A percentile compares a stretch with the other conserved stretches of the same genome.
Conservation (phyloP, 441 rosid species). For the Arabidopsis lyrata region DNA sequence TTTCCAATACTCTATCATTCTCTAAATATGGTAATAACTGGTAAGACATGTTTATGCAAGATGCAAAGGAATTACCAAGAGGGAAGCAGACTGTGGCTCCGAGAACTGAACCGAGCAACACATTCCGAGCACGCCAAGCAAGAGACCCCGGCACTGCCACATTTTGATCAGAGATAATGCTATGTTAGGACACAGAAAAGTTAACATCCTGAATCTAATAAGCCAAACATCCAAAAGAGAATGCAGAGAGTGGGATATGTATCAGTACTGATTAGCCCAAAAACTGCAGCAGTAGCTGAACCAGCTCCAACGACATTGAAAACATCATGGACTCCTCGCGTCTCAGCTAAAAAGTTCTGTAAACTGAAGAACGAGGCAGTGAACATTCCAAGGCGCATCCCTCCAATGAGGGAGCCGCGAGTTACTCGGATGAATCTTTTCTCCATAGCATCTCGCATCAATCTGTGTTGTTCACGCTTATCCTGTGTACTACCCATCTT, state of each 20-base stretch:
- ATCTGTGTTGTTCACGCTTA: conserved; percentile 83
- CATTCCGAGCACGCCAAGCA: conserved; percentile 87
- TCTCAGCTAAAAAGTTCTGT: conserved; percentile 82
- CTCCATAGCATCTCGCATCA: conserved; percentile 99
- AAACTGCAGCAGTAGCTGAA: conserved; percentile 93
- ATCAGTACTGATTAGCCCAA: conserved; percentile 76
- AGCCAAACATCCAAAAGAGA: background rate
- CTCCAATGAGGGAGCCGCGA: conserved; percentile 90
- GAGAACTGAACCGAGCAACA: conserved; percentile 78
- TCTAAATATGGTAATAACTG: background rate
- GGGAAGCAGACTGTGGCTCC: conserved; percentile 93
- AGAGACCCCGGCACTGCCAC: conserved; percentile 90
- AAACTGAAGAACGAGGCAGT: conserved; percentile 83
- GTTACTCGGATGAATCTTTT: conserved; percentile 87
- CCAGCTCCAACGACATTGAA: conserved; percentile 90
- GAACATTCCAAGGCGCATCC: conserved; percentile 91
- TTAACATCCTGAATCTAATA: conserved; percentile 1
- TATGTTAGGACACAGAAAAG: conserved; percentile 10
- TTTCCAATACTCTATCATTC: background rate
- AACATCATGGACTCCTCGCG: conserved; percentile 81
- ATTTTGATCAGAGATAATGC: conserved; percentile 13
- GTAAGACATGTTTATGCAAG: conserved; percentile 15
- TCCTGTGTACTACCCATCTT: conserved; percentile 95
- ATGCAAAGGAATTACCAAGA: conserved; percentile 60
- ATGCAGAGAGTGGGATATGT: conserved; percentile 23